Base-by-base conservation (phyloP, 495 filamentous ascomycete genomes). In the Xylaria flabelliformis region DNA sequence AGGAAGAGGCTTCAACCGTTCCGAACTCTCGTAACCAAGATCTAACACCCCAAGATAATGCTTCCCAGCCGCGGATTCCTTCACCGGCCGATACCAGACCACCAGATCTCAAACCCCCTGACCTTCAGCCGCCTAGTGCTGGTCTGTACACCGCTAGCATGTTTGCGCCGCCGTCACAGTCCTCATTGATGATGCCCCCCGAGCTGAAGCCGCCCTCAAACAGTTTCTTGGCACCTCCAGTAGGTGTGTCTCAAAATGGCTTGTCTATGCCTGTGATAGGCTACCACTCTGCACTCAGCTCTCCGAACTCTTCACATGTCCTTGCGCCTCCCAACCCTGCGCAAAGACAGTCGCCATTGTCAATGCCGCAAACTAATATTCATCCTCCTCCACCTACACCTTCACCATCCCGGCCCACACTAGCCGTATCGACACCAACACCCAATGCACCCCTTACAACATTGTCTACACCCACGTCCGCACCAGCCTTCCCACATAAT, bases 301-400 rank as follows among this genome's bases (percentile, higher is more conserved):
- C 69, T 36, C 39, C 62, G 50, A 74, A 55, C 34, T 39, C 72
- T 71, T 82, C 82, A 34, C 80, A 81, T 53, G 76, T 83, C 19
- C 83, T 86, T 32, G 84, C 84, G 24, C 76, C 76, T 9, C 84
- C 84, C 15, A 85, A 85, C 64, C 81, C 84, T 17, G 73, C 79
- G 34, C 83, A 81, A 67, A 77, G 79, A 55, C 77, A 78, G 51
- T 82, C 82, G 7, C 79, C 82, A 55, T 76, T 83, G n/a, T 82
- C 83, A 36, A 76, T 81, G 75, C 77, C 77, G 67, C 77, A 77
- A 66, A 73, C 75, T 8, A 73, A 76, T 36, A 69, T 64, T 66
- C 67, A 72, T 34, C 17, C 44, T 42, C 68, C 69, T 44, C 72
- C 78, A 71, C 48, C 70, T 19, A 73, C 72, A 7, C 66, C 73